phyloP scores from a whole-genome alignment of 768 basidiomycete species.

The Leucocoprinus birnbaumii region DNA sequence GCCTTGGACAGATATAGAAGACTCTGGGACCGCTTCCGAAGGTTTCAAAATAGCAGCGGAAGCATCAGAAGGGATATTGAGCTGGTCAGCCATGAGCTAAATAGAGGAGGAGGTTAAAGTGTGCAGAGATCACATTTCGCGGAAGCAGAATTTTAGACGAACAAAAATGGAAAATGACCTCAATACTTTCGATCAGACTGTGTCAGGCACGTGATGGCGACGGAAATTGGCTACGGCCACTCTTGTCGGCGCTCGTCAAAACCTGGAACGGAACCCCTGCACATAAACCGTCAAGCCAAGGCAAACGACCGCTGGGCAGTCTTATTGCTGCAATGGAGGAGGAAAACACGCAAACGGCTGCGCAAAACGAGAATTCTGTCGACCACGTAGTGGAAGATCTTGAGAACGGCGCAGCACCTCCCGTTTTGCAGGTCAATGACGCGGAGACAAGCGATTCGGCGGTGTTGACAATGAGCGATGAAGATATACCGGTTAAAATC shows the following conservation, averaged over 20 bases:
- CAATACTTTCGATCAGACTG: not conserved
- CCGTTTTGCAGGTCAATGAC: conserved; percentile 5
- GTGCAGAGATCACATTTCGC: not conserved
- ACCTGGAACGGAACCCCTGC: not conserved
- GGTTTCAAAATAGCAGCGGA: conserved; percentile 76
- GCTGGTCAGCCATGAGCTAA: conserved; percentile 19
- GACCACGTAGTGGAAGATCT: not conserved
- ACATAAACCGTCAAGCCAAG: not conserved
- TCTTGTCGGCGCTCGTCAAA: not conserved
- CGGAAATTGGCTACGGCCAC: conserved; percentile 2
- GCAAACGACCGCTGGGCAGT: not conserved
- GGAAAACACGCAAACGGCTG: not conserved
- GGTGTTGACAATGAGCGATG: not conserved
- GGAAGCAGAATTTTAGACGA: not conserved
- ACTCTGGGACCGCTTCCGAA: conserved; percentile 67
- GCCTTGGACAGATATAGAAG: conserved; percentile 74
- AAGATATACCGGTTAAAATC: not conserved
- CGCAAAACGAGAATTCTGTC: not conserved
- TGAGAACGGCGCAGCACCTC: not conserved
- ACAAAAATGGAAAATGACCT: not conserved
- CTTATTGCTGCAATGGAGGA: conserved; percentile 4
- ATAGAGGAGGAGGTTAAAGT: conserved; percentile 9
- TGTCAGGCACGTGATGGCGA: conserved; percentile 7
- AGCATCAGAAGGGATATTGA: conserved; percentile 43
- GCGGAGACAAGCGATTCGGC: not conserved